Evolutionary conservation across 768 basidiomycete species (phyloP).

Genomic region (Guyanaporus albipodus): DNA sequence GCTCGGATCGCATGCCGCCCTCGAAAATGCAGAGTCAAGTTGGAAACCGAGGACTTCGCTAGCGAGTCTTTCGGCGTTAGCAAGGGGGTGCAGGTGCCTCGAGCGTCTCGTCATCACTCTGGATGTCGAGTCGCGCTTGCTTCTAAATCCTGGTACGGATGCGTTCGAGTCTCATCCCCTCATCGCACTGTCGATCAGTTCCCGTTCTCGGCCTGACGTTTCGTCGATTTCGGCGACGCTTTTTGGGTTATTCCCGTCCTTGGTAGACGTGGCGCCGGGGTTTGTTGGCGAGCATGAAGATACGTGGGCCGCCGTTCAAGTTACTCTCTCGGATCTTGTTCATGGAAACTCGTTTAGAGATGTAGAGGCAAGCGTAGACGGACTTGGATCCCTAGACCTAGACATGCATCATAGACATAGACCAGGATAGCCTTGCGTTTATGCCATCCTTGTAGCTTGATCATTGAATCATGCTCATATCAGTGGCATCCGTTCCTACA

Average conservation of each 20-base stretch:
- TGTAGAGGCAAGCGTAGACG: background rate
- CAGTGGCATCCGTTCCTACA: slow-evolving; percentile 9
- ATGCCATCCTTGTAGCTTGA: background rate
- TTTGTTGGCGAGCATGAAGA: slow-evolving; percentile 29
- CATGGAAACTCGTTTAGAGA: background rate
- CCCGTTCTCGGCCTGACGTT: slow-evolving; percentile 28
- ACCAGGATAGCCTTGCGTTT: background rate
- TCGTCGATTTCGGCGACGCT: slow-evolving; percentile 29
- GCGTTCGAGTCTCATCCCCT: slow-evolving; percentile 19
- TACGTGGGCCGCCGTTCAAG: slow-evolving; percentile 25
- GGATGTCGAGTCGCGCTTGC: slow-evolving; percentile 1
- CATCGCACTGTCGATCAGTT: slow-evolving; percentile 34
- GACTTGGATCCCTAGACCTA: background rate
- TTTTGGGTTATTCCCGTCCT: slow-evolving; percentile 36
- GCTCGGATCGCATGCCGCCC: slow-evolving; percentile 32
- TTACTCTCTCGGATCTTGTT: slow-evolving; percentile 1
- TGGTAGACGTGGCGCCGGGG: slow-evolving; percentile 35
- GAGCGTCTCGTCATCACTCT: slow-evolving; percentile 18
- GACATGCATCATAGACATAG: background rate
- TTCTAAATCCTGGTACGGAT: background rate
- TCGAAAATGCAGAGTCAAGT: slow-evolving; percentile 17
- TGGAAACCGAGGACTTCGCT: slow-evolving; percentile 21
- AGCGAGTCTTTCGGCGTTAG: slow-evolving; percentile 14
- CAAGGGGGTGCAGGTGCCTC: slow-evolving; percentile 16
- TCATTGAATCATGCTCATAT: background rate